Evolutionary conservation across 1,139 yeast genomes (phyloP), one percentile per base, ranked within the genome.

Genomic region (Scheffersomyces illinoinensis): DNA sequence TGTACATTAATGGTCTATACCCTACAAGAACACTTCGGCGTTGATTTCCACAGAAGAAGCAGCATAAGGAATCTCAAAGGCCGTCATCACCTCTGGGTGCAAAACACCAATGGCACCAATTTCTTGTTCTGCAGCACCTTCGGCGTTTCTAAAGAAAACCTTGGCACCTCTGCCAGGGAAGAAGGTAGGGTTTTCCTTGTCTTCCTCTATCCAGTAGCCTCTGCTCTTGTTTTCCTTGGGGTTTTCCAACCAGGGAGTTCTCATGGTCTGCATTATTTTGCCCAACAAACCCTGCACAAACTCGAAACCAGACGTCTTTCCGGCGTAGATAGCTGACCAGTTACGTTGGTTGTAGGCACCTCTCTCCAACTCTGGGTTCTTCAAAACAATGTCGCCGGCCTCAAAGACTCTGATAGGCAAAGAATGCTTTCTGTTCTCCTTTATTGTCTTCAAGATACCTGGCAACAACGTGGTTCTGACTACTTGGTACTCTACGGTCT

Each of bases 101-200:
- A 96, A 82, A 59, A 93, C 98, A 72, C 99, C 99, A 67, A 96
- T 81, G 55, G 87, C 79, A 65, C 99, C 99, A 69, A 96, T 85
- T 57, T 80, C 85, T 64, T 81, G 76, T 33, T 81, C 83, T 53
- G 83, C 77, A 33, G 75, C 88, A 59, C 86, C 89, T 62, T 85
- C 85, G 61, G 78, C 82, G 59, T 83, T 77, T 78, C 97, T 86
- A 79, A 87, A 90, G 76, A 83, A 85, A 61, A 96, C 84, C 69
- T 85, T 87, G 55, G 99, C 99, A 62, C 98, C 98, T 81, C 99
- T 89, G 54, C 98, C 99, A 53, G 97, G 97, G 90, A 96, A 95
- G 78, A 85, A 96, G 61, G 96, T 90, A 56, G 86, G 80, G 71
- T 87, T 83, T 49, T 83, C 82, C 58, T 78, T 80, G 68, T 89